phyloP scores from a whole-genome alignment of 2,329 filamentous ascomycete species.

The Colletotrichum lupini region DNA sequence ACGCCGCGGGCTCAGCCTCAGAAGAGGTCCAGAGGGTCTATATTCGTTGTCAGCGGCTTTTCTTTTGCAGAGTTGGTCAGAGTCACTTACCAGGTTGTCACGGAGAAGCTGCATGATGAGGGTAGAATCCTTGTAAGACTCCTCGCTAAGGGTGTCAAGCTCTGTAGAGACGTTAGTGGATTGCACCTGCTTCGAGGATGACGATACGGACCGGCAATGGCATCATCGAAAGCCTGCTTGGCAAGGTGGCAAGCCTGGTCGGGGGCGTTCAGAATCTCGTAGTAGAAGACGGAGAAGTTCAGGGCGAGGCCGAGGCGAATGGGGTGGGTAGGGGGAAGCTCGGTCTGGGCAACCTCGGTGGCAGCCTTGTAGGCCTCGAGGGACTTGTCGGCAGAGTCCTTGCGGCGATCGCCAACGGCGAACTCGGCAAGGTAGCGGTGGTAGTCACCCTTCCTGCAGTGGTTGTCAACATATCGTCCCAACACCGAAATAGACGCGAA shows the following conservation, averaged over 20 bases:
- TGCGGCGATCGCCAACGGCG: slow-evolving; percentile 92
- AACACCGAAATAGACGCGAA: background rate
- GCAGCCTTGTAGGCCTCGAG: slow-evolving; percentile 97
- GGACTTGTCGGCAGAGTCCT: slow-evolving; percentile 91
- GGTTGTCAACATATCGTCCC: background rate
- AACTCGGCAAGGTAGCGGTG: slow-evolving; percentile 99
- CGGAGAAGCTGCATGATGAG: slow-evolving; percentile 99
- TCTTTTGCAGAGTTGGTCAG: background rate
- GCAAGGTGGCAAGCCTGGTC: slow-evolving; percentile 98
- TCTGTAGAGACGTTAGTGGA: slow-evolving; percentile 63
- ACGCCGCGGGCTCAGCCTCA: slow-evolving; percentile 85
- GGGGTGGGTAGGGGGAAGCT: slow-evolving; percentile 90
- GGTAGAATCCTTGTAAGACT: slow-evolving; percentile 99
- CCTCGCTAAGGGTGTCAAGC: slow-evolving; percentile 95
- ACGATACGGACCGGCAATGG: slow-evolving; percentile 77
- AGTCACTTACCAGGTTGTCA: slow-evolving; percentile 84
- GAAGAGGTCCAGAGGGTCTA: slow-evolving; percentile 99
- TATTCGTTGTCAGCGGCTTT: slow-evolving; percentile 42
- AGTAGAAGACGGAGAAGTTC: slow-evolving; percentile 99
- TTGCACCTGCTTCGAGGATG: background rate
- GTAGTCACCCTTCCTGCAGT: slow-evolving; percentile 95
- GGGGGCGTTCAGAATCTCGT: slow-evolving; percentile 98
- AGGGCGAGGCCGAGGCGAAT: slow-evolving; percentile 92
- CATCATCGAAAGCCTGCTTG: slow-evolving; percentile 96
- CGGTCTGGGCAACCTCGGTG: slow-evolving; percentile 89